These are phyloP conservation scores for Pleurotus ostreatus DNA, from an alignment of 768 basidiomycete genomes.

Conservation along the genomic window DNA sequence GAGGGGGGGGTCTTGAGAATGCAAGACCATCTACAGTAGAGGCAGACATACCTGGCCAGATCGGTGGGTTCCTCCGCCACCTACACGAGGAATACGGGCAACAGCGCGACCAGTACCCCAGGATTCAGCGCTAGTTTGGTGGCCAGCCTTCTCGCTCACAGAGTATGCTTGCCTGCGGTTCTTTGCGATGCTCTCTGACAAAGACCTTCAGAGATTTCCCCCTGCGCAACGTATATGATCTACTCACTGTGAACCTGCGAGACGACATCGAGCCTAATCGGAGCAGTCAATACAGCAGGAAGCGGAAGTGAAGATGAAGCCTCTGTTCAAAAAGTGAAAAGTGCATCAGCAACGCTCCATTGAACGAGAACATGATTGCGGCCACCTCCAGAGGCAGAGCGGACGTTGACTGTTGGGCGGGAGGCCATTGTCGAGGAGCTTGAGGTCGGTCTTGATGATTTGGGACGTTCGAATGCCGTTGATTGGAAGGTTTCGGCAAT, in stretches of 20 bases:
- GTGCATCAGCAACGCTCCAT: slow-evolving; percentile 12
- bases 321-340: slow-evolving; percentile 41
- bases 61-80: slow-evolving; percentile 97
- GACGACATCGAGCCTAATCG: slow-evolving; percentile 98
- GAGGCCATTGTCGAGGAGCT: slow-evolving; percentile 71
- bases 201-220: not conserved
- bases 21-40: not conserved
- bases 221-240: not conserved
- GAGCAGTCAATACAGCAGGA: slow-evolving; percentile 95
- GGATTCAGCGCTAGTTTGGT: slow-evolving; percentile 98
- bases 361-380: slow-evolving; percentile 1
- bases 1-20: no score
- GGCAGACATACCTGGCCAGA: slow-evolving; percentile 77
- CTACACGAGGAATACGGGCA: slow-evolving; percentile 99
- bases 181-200: slow-evolving; percentile 91
- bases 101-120: slow-evolving; percentile 99
- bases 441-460: slow-evolving; percentile 37
- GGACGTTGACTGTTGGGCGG: slow-evolving; percentile 87
- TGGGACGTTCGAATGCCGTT: slow-evolving; percentile 21
- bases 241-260: slow-evolving; percentile 97
- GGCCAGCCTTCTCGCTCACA: slow-evolving; percentile 96
- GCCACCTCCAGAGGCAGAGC: slow-evolving; percentile 70
- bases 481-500: slow-evolving; percentile 3
- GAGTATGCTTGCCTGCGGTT: slow-evolving; percentile 97
- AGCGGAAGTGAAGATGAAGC: slow-evolving; percentile 85